Evolutionary conservation across 345 rosid genomes (phyloP).

Genomic region (Ceriops tagal): DNA sequence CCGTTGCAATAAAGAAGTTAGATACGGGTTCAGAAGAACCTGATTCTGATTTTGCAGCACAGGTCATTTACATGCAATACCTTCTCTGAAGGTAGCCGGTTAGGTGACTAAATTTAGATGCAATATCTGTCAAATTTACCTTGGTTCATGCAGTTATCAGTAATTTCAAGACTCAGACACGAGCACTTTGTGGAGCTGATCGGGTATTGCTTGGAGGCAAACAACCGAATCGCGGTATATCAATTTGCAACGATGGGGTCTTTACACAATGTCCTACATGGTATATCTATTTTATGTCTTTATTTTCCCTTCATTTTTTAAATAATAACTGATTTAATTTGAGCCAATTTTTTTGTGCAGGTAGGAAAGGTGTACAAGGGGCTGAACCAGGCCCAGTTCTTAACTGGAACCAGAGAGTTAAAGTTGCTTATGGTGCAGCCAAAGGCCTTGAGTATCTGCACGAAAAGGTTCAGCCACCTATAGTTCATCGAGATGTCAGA

Average conservation of each 20-base stretch:
- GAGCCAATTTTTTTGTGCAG: conserved; percentile 27
- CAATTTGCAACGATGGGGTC: conserved; percentile 81
- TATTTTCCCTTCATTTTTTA: background rate
- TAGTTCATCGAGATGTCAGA: conserved; percentile 90
- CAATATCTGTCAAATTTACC: background rate
- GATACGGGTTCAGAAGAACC: conserved; percentile 77
- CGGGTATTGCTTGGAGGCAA: conserved; percentile 78
- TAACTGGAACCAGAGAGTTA: conserved; percentile 87
- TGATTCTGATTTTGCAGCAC: conserved; percentile 76
- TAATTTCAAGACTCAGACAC: conserved; percentile 79
- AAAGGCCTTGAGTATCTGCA: conserved; percentile 91
- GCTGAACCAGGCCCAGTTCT: conserved; percentile 95
- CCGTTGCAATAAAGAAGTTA: conserved; percentile 83
- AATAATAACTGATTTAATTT: background rate
- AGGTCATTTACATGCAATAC: conserved; percentile 37
- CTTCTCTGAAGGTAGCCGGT: background rate
- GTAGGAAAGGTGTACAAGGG: conserved; percentile 92
- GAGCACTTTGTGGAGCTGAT: conserved; percentile 79
- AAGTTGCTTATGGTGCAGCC: conserved; percentile 85
- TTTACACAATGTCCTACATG: conserved; percentile 89
- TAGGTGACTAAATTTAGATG: background rate
- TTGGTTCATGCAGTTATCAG: conserved; percentile 52
- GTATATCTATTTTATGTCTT: conserved; percentile 21
- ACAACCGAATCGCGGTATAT: conserved; percentile 70
- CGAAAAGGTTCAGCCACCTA: conserved; percentile 86